A percentile compares a stretch with the other conserved stretches of the same genome.
Evolutionary conservation across 176 grass and related monocot species (phyloP).

Genomic region (Carex parvula): DNA sequence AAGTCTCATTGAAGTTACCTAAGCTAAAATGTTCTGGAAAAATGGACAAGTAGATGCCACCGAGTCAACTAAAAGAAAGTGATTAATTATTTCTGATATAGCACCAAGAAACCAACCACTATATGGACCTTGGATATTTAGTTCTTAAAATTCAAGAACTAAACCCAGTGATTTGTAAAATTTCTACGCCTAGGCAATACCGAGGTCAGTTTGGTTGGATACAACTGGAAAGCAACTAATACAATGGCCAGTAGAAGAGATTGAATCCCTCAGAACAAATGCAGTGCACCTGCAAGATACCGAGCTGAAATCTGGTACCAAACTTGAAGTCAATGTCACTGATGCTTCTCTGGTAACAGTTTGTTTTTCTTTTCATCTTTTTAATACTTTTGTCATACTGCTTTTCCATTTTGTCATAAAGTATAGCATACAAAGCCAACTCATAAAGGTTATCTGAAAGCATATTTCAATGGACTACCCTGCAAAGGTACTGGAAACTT

Average conservation of each 20-base stretch:
- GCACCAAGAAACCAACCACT: background rate
- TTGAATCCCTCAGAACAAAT: slow-evolving; percentile 54
- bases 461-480: background rate
- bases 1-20: background rate
- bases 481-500: background rate
- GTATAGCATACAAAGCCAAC: background rate
- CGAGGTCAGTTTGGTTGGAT: slow-evolving; percentile 80
- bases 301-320: slow-evolving; percentile 45
- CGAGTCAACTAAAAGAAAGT: background rate
- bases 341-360: slow-evolving; percentile 53
- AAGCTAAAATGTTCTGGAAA: background rate
- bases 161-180: background rate
- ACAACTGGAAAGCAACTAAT: slow-evolving; percentile 51
- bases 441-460: background rate
- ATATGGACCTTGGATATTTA: background rate
- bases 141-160: background rate
- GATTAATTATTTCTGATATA: background rate
- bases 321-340: slow-evolving; percentile 57
- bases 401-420: background rate
- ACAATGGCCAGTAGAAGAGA: slow-evolving; percentile 84
- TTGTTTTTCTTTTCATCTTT: background rate
- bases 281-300: slow-evolving; percentile 37
- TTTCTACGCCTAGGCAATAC: slow-evolving; percentile 44
- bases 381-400: background rate
- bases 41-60: background rate